Evolutionary conservation across 495 filamentous ascomycete species (phyloP).

Genomic region (Penicillium ucsense): DNA sequence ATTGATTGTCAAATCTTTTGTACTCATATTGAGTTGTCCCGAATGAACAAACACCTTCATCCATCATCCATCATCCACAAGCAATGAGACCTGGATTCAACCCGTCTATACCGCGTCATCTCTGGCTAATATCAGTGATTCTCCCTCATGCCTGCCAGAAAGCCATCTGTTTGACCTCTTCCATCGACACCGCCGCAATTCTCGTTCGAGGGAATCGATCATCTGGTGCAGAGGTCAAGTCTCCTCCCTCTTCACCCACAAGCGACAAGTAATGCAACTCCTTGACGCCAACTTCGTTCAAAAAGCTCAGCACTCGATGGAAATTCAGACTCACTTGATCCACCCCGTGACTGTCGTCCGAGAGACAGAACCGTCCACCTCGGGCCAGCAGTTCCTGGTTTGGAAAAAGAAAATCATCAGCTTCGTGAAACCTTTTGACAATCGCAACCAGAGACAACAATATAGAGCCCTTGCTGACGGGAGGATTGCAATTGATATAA

Average conservation of each 20-base stretch:
- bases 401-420: neutral
- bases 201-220: slow-evolving; percentile 32
- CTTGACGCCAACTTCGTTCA: slow-evolving; percentile 38
- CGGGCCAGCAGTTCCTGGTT: slow-evolving; percentile 46
- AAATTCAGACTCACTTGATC: slow-evolving; percentile 71
- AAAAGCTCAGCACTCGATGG: slow-evolving; percentile 47
- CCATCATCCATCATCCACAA: no score
- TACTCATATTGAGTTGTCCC: no score
- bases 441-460: no score
- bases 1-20: no score
- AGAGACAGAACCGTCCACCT: slow-evolving; percentile 76
- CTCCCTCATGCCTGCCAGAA: slow-evolving; percentile 9
- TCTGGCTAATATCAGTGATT: no score
- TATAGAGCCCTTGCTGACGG: no score
- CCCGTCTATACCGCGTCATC: no score
- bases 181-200: slow-evolving; percentile 16
- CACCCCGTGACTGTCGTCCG: slow-evolving; percentile 83
- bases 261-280: slow-evolving; percentile 32
- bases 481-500: no score
- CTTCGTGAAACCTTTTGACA: neutral
- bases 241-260: slow-evolving; percentile 11
- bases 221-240: slow-evolving; percentile 17
- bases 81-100: no score
- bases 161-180: slow-evolving; percentile 15
- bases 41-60: no score